These are phyloP conservation scores for Vickermania ingenoplastis DNA, from an alignment of 208 protist species.

Conservation along the genomic window DNA sequence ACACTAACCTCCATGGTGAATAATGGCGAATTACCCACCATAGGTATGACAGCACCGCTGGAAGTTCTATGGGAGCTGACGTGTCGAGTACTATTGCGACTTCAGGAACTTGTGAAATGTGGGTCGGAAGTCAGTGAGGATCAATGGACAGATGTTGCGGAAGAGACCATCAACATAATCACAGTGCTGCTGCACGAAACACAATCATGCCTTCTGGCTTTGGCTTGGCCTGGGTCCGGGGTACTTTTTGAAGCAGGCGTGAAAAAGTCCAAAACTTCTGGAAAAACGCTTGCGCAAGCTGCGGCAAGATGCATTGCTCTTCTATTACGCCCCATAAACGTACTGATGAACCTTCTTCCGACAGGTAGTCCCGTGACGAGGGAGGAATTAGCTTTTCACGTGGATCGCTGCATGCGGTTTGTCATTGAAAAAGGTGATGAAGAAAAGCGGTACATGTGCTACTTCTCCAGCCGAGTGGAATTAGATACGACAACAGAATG, in stretches of 20 bases:
- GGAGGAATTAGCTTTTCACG: no score
- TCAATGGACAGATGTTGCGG: neutral
- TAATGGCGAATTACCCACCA: neutral
- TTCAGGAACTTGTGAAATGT: neutral
- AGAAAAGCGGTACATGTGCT: no score
- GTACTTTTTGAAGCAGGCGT: conserved; percentile 39
- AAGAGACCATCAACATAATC: neutral
- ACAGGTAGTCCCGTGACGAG: no score
- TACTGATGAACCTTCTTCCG: no score
- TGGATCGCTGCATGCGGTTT: no score
- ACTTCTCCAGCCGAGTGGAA: no score
- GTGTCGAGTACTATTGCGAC: neutral
- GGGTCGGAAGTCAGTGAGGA: neutral
- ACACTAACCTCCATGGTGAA: neutral
- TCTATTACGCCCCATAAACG: no score
- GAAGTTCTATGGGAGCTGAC: neutral
- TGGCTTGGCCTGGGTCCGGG: conserved; percentile 69
- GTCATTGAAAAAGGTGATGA: no score
- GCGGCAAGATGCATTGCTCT: no score
- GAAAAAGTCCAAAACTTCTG: no score
- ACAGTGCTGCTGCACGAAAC: conserved; percentile 29
- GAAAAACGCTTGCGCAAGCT: no score
- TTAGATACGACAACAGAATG: no score
- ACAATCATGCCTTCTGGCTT: conserved; percentile 48
- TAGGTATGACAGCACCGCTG: neutral